These are phyloP conservation scores for Aspergillus ochraceoroseus DNA, from an alignment of 2,329 filamentous ascomycete genomes.

Conservation along the genomic window DNA sequence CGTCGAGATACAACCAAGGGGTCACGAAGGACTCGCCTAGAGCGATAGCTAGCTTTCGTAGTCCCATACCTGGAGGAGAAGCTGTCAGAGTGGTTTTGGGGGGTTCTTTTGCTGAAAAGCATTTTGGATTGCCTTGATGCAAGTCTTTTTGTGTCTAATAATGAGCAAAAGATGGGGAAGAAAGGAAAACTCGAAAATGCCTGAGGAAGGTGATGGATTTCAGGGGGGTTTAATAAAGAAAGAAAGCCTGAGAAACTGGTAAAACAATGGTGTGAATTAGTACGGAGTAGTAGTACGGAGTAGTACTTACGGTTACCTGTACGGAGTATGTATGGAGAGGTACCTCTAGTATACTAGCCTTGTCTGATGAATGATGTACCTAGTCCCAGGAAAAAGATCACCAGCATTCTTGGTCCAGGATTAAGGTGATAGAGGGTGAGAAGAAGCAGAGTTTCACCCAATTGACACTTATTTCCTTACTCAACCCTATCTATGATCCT, in stretches of 20 bases:
- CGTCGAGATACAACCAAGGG: slow-evolving; percentile 24
- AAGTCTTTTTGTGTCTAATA: slow-evolving; percentile 2
- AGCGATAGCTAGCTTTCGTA: slow-evolving; percentile 36
- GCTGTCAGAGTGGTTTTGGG: slow-evolving; percentile 31
- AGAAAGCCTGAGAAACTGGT: slow-evolving; percentile 10
- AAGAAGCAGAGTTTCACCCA: no score
- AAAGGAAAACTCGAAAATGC: slow-evolving; percentile 1
- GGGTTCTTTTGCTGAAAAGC: slow-evolving; percentile 24
- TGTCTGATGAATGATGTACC: not conserved
- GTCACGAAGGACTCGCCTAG: slow-evolving; percentile 35
- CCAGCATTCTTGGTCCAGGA: no score
- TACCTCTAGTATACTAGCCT: not conserved
- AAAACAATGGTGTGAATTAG: slow-evolving; percentile 7
- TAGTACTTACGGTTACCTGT: no score
- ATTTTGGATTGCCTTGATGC: slow-evolving; percentile 12
- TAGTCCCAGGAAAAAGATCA: no score
- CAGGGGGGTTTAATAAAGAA: slow-evolving; percentile 12
- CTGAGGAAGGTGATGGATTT: slow-evolving; percentile 2
- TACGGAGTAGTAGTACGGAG: no score
- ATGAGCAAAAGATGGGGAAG: slow-evolving; percentile 1
- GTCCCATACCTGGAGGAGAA: slow-evolving; percentile 42
- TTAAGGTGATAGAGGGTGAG: no score
- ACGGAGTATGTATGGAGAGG: slow-evolving; percentile 10
- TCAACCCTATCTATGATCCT: no score
- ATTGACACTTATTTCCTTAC: no score